Conservation (phyloP, 2,329 filamentous ascomycete species). For the Juglanconis oblonga region DNA sequence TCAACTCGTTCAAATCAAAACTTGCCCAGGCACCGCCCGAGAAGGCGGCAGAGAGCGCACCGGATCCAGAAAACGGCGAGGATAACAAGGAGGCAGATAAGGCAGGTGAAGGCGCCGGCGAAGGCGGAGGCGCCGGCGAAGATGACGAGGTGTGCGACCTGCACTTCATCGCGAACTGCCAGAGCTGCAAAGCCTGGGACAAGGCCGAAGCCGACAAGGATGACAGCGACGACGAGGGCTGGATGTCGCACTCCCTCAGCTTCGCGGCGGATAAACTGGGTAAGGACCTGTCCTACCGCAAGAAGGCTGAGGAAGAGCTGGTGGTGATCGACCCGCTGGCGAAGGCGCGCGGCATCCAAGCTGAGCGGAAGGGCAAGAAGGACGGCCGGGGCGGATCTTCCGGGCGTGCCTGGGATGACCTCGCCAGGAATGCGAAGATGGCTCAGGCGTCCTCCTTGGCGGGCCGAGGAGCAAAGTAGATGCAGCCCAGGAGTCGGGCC, state of each 20-base stretch:
- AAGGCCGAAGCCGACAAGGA: constrained; percentile 51
- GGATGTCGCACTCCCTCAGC: constrained; percentile 82
- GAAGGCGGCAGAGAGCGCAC: constrained; percentile 28
- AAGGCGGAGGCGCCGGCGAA: constrained; percentile 32
- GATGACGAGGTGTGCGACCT: constrained; percentile 82
- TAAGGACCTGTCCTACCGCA: constrained; percentile 87
- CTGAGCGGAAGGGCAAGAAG: constrained; percentile 56
- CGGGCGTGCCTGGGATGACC: constrained; percentile 55
- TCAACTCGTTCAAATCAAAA: constrained; percentile 77
- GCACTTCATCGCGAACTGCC: constrained; percentile 93
- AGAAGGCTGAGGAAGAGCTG: constrained; percentile 85
- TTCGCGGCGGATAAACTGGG: constrained; percentile 89
- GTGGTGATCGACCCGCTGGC: constrained; percentile 91
- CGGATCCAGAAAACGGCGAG: constrained; percentile 22
- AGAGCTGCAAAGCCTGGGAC: constrained; percentile 87
- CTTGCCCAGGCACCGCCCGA: constrained; percentile 55
- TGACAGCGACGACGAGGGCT: constrained; percentile 64
- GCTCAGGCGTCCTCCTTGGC: constrained; percentile 50
- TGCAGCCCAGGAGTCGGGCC: no score
- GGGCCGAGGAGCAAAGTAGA: constrained; percentile 54
- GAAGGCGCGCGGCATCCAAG: constrained; percentile 70
- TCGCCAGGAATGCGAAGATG: constrained; percentile 55
- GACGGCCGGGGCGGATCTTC: constrained; percentile 49
- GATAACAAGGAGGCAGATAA: constrained; percentile 26
- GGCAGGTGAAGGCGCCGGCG: constrained; percentile 35